Conservation (phyloP, 164 flowering plant species). For the Piper longum region DNA sequence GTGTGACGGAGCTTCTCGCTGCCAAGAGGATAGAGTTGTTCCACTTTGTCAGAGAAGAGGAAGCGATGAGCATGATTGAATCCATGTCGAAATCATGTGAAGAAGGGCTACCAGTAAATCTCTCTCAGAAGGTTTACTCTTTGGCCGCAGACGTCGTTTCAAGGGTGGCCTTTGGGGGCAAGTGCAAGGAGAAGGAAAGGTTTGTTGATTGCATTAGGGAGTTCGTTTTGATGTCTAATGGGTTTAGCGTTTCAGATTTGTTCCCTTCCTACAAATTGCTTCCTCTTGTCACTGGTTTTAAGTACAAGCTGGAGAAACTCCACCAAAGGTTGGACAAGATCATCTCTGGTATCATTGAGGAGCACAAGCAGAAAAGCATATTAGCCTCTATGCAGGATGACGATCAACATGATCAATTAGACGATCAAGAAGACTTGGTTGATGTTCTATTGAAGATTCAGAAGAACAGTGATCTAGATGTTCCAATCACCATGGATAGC, state of each 20-base stretch:
- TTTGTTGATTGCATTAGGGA: not conserved
- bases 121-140: not conserved
- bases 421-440: not conserved
- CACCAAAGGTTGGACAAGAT: not conserved
- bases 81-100: not conserved
- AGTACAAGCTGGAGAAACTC: not conserved
- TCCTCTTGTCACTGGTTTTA: not conserved
- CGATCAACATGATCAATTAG: not conserved
- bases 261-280: conserved; percentile 2
- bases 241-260: not conserved
- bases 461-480: not conserved
- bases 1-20: conserved; percentile 1
- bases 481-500: not conserved
- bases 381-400: not conserved
- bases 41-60: conserved; percentile 3
- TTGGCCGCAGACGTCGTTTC: not conserved
- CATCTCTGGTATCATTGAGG: not conserved
- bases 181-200: not conserved
- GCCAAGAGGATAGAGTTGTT: not conserved
- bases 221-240: not conserved
- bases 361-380: not conserved
- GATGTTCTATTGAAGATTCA: conserved; percentile 1
- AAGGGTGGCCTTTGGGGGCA: conserved; percentile 1
- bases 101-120: not conserved
- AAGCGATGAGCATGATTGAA: not conserved